Base-by-base conservation (phyloP, 2,329 filamentous ascomycete species). In the Penicillium sp. region DNA sequence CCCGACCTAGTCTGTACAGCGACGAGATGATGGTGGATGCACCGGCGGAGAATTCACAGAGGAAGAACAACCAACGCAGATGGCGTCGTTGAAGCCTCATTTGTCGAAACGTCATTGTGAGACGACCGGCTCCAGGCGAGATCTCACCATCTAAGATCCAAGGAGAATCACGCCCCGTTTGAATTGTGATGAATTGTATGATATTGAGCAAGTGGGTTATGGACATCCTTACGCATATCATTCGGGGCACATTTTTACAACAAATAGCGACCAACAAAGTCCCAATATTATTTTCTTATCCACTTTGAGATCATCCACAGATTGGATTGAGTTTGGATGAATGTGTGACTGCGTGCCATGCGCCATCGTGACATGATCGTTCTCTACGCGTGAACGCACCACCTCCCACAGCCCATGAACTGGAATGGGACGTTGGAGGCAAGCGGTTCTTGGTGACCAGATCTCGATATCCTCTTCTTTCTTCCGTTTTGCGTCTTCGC, bases 1-100 rank as follows among this genome's bases (percentile, higher is more conserved):
- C 61, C 40, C 34, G 64, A 8, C 53, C 62, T 4, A 64, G 69
- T 3, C 63, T 74, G 4, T 74, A 75, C 54, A 75, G 73, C 45
- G 73, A 76, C 54, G 57, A 71, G 53, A 75, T 76, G 71, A 70
- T 74, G 68, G 62, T 71, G 14, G 73, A 75, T 59, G 62, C 66
- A n/a, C 70, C 71, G 11, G 46, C 60, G 24, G 61, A 59, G 44
- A 60, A 58, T 14, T 57, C 59, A 3, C 62, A 59, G 38, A 60
- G 40, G n/a, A 58, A 59, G 3, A 62, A 60, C 29, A 59, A 57
- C 46, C 57, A 58, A 29, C 55, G 62, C 18, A 60, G 56, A 52
- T 48, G 62, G 31, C 52, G 61, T 16, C 59, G 65, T 27, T 64
- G 53, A 55, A 43, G 2, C n/a, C 10, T n/a, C 22, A 36, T 34